Percentiles rank a stretch among this genome's conserved stretches.
These are phyloP conservation scores for Aureobasidium namibiae DNA, from an alignment of 2,329 filamentous ascomycete species.

Conservation along the genomic window DNA sequence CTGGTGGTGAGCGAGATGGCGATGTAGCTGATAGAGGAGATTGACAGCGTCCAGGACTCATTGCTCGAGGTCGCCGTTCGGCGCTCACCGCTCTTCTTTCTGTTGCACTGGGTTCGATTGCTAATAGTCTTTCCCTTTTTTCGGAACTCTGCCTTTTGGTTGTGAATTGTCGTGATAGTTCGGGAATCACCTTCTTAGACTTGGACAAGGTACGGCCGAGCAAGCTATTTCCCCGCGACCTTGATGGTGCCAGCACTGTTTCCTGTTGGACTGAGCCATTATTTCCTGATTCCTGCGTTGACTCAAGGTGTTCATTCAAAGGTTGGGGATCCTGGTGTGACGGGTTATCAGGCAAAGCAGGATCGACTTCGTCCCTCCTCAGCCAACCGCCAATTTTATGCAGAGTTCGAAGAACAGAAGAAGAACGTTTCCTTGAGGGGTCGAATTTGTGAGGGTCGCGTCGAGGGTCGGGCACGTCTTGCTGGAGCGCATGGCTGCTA, in stretches of 20 bases:
- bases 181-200: slow-evolving; percentile 60
- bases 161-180: slow-evolving; percentile 66
- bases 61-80: slow-evolving; percentile 38
- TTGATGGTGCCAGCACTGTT: background rate
- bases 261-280: slow-evolving; percentile 26
- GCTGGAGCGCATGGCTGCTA: slow-evolving; percentile 16
- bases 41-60: slow-evolving; percentile 35
- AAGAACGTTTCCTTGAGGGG: slow-evolving; percentile 26
- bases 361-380: slow-evolving; percentile 30
- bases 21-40: slow-evolving; percentile 31
- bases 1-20: slow-evolving; percentile 32
- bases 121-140: slow-evolving; percentile 62
- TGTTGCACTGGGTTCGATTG: slow-evolving; percentile 52
- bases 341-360: slow-evolving; percentile 13
- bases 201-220: slow-evolving; percentile 11
- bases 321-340: background rate
- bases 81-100: slow-evolving; percentile 66
- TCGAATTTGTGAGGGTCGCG: slow-evolving; percentile 13
- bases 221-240: background rate
- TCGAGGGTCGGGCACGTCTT: slow-evolving; percentile 18
- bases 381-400: slow-evolving; percentile 34
- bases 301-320: background rate
- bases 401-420: slow-evolving; percentile 21
- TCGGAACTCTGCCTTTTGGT: slow-evolving; percentile 81
- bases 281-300: slow-evolving; percentile 8